Percentiles rank a stretch among this genome's conserved stretches.
phyloP scores from a whole-genome alignment of 768 basidiomycete species.

The Gloeopeniophorella convolvens region DNA sequence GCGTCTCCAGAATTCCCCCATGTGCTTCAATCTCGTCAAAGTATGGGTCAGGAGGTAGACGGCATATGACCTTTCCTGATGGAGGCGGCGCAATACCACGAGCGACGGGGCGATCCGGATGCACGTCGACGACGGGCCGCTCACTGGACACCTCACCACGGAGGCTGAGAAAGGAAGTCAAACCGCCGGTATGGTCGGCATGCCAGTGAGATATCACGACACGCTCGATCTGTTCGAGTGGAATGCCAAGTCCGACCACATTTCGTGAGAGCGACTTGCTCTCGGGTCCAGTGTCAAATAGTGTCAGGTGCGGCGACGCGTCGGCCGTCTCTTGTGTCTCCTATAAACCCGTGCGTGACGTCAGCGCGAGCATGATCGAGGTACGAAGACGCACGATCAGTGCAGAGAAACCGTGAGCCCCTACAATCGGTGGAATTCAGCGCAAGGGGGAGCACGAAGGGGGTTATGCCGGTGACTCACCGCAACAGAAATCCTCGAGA shows the following conservation, averaged over 20 bases:
- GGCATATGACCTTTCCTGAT: conserved; percentile 48
- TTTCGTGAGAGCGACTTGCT: conserved; percentile 70
- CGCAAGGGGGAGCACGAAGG: neutral
- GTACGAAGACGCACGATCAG: conserved; percentile 45
- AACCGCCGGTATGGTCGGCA: conserved; percentile 47
- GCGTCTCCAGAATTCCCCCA: conserved; percentile 51
- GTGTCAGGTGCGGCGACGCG: conserved; percentile 41
- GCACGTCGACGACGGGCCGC: conserved; percentile 58
- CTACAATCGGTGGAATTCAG: conserved; percentile 29
- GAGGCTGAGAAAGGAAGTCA: conserved; percentile 55
- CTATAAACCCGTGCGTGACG: no score
- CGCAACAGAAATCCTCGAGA: conserved; percentile 67
- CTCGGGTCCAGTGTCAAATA: conserved; percentile 86
- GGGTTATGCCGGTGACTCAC: conserved; percentile 33
- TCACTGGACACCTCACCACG: conserved; percentile 25
- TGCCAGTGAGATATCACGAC: conserved; percentile 56
- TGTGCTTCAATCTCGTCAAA: conserved; percentile 54
- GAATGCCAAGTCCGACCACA: conserved; percentile 49
- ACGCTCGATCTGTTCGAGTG: conserved; percentile 47
- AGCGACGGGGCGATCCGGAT: conserved; percentile 67
- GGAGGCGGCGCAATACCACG: conserved; percentile 68
- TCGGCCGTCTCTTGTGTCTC: conserved; percentile 47
- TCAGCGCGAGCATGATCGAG: no score
- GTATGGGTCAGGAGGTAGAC: conserved; percentile 64
- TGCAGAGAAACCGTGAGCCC: conserved; percentile 81